Evolutionary conservation across 495 filamentous ascomycete species (phyloP).

Genomic region (Xylaria acuta): DNA sequence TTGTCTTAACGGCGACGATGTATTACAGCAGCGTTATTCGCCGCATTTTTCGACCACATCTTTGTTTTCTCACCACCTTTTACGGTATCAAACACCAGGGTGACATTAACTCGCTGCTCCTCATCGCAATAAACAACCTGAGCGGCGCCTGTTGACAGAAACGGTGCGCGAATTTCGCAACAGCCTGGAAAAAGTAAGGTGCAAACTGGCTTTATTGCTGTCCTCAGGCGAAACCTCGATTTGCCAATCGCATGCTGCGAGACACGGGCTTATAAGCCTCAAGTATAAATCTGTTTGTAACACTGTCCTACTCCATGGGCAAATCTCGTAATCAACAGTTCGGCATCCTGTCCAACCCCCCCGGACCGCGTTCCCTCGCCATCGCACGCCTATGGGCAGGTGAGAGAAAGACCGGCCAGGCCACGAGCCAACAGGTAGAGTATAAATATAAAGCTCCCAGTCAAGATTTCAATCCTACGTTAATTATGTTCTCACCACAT

Average conservation of each 20-base stretch:
- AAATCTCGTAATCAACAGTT: constrained; percentile 32
- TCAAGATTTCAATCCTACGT: background rate
- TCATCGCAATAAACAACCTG: constrained; percentile 16
- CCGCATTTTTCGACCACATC: constrained; percentile 26
- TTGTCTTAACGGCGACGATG: constrained; percentile 26
- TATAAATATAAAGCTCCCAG: constrained; percentile 16
- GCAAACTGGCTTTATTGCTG: constrained; percentile 23
- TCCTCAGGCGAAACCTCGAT: background rate
- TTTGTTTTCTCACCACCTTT: constrained; percentile 27
- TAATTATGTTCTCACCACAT: background rate
- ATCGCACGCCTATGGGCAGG: constrained; percentile 1
- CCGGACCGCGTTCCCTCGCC: constrained; percentile 4
- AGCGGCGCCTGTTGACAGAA: constrained; percentile 31
- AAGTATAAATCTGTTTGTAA: constrained; percentile 25
- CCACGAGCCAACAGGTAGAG: constrained; percentile 1
- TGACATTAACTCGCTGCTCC: background rate
- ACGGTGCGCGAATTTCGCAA: constrained; percentile 40
- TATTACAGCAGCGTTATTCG: constrained; percentile 21
- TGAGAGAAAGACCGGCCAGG: background rate
- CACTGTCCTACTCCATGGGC: constrained; percentile 30
- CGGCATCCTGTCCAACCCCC: constrained; percentile 32
- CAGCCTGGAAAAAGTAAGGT: constrained; percentile 20
- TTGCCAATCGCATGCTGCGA: constrained; percentile 29
- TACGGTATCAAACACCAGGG: background rate
- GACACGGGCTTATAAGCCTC: constrained; percentile 25